phyloP scores from a whole-genome alignment of 352 stramenopile genomes.

The Phytophthora sp. region DNA sequence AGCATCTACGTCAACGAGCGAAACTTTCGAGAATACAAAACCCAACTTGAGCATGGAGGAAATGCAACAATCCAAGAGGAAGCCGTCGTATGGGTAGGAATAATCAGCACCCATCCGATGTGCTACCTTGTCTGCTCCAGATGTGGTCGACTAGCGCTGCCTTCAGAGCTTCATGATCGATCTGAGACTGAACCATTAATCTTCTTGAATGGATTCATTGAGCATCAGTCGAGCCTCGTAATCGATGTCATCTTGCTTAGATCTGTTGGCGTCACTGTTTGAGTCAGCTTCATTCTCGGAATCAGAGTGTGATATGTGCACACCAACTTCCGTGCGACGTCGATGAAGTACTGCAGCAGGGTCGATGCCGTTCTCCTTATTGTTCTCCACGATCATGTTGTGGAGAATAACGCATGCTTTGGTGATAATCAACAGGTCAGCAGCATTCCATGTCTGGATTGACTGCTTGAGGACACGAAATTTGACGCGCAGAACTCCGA shows the following conservation, averaged over 20 bases:
- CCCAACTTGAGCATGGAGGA: not conserved
- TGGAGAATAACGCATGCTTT: not conserved
- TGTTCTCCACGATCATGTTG: not conserved
- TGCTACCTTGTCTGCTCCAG: not conserved
- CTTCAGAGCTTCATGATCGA: not conserved
- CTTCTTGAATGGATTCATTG: not conserved
- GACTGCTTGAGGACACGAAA: not conserved
- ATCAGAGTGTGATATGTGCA: not conserved
- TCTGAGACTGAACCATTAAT: not conserved
- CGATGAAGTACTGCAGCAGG: not conserved
- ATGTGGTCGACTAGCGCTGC: not conserved
- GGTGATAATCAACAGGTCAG: not conserved
- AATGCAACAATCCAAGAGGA: not conserved
- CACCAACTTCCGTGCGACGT: not conserved
- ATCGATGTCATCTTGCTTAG: not conserved
- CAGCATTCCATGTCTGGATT: not conserved
- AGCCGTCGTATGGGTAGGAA: not conserved
- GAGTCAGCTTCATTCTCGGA: not conserved
- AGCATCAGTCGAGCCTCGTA: not conserved
- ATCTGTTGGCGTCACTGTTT: not conserved
- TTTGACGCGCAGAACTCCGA: not conserved
- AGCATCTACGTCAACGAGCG: not conserved
- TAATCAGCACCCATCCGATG: not conserved
- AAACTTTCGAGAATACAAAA: not conserved
- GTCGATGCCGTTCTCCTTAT: not conserved